phyloP scores from a whole-genome alignment of 345 rosid species.

The Abelmoschus esculentus region DNA sequence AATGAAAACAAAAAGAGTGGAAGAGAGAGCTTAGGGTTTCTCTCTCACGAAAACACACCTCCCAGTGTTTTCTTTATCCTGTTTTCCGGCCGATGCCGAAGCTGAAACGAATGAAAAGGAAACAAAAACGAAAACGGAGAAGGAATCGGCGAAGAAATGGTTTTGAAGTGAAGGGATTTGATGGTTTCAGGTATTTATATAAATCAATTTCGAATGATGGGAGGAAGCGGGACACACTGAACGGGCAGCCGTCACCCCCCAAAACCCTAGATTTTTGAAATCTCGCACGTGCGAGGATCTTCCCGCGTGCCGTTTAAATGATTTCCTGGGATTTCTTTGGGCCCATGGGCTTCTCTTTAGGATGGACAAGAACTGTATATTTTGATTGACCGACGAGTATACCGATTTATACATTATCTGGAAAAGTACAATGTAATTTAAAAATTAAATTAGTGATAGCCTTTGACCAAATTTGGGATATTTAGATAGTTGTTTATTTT shows the following conservation, averaged over 20 bases:
- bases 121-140: not conserved
- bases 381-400: too few species aligned
- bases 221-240: constrained; percentile 51
- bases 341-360: too few species aligned
- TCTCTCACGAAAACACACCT: not conserved
- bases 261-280: not conserved
- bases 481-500: too few species aligned
- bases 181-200: not conserved
- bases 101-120: constrained; percentile 3
- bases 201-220: constrained; percentile 40
- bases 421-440: too few species aligned
- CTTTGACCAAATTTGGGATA: too few species aligned
- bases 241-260: not conserved
- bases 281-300: not conserved
- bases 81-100: not conserved
- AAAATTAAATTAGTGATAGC: too few species aligned
- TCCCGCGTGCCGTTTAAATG: not conserved
- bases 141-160: constrained; percentile 5
- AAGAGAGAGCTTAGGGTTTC: constrained; percentile 26
- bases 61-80: not conserved
- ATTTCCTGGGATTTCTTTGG: not conserved
- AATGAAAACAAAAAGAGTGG: not conserved
- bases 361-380: too few species aligned
- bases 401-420: too few species aligned
- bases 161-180: not conserved